Percentiles rank a stretch among this genome's conserved stretches.
These are phyloP conservation scores for Sporisorium exsertum DNA, from an alignment of 1,284 basidiomycete species.

Conservation along the genomic window DNA sequence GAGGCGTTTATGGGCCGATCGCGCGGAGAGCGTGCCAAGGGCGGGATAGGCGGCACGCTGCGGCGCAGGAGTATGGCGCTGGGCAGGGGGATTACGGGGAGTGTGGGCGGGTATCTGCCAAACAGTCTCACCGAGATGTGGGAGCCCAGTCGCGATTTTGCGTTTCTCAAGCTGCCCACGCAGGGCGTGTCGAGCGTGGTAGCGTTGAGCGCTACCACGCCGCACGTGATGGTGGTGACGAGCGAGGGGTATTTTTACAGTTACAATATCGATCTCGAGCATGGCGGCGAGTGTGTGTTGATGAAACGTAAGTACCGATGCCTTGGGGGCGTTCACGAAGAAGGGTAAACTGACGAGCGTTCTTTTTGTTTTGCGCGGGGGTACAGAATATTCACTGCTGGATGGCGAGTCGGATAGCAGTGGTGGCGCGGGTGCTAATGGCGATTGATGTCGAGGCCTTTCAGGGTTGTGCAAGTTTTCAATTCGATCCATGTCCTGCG, in stretches of 20 bases:
- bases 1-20: constrained; percentile 69
- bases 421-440: background rate
- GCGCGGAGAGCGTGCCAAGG: constrained; percentile 22
- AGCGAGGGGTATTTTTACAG: constrained; percentile 95
- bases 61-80: constrained; percentile 76
- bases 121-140: constrained; percentile 93
- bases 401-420: constrained; percentile 1
- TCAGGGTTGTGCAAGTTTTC: too few relatives aligned
- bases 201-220: constrained; percentile 76
- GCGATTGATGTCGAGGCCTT: too few relatives aligned
- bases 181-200: constrained; percentile 74
- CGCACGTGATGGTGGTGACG: constrained; percentile 96
- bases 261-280: constrained; percentile 94
- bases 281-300: constrained; percentile 92
- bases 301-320: constrained; percentile 76
- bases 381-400: background rate
- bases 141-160: constrained; percentile 96
- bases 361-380: background rate
- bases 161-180: constrained; percentile 86
- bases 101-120: constrained; percentile 89
- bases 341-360: background rate
- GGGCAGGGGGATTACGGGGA: constrained; percentile 66
- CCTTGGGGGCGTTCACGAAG: too few relatives aligned
- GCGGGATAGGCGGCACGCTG: constrained; percentile 15
- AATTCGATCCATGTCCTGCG: too few relatives aligned